Conservation (phyloP, 441 rosid genomes). For the Arabidopsis hybrid region DNA sequence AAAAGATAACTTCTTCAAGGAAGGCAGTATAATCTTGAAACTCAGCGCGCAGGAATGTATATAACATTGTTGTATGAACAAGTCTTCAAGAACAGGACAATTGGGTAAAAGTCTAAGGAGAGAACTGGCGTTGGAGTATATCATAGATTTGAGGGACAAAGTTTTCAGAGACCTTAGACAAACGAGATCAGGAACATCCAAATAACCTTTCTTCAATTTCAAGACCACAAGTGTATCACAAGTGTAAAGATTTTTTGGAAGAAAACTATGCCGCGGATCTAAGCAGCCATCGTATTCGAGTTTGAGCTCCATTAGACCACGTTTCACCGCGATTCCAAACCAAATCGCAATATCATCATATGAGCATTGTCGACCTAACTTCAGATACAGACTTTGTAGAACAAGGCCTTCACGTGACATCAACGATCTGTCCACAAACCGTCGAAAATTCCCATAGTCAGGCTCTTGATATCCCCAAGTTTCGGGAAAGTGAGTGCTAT, state of each 20-base stretch:
- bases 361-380: neutral
- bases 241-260: constrained; percentile 13
- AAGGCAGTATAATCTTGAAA: constrained; percentile 34
- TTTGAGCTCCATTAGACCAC: constrained; percentile 26
- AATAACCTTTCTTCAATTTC: neutral
- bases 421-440: constrained; percentile 25
- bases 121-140: neutral
- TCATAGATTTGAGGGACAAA: neutral
- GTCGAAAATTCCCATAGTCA: neutral
- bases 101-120: constrained; percentile 20
- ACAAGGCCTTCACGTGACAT: constrained; percentile 25
- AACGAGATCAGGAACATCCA: constrained; percentile 34
- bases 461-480: neutral
- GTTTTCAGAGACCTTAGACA: constrained; percentile 30
- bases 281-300: neutral
- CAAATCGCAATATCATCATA: constrained; percentile 13
- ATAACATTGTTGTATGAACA: neutral
- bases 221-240: constrained; percentile 36
- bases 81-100: constrained; percentile 37
- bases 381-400: constrained; percentile 22
- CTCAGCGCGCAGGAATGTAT: neutral
- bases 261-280: too few species aligned
- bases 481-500: constrained; percentile 7
- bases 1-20: constrained; percentile 13
- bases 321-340: constrained; percentile 26